Percentiles rank a stretch among this genome's conserved stretches.
Conservation (phyloP, 257 asterid species). For the Nicotiana benthamiana region DNA sequence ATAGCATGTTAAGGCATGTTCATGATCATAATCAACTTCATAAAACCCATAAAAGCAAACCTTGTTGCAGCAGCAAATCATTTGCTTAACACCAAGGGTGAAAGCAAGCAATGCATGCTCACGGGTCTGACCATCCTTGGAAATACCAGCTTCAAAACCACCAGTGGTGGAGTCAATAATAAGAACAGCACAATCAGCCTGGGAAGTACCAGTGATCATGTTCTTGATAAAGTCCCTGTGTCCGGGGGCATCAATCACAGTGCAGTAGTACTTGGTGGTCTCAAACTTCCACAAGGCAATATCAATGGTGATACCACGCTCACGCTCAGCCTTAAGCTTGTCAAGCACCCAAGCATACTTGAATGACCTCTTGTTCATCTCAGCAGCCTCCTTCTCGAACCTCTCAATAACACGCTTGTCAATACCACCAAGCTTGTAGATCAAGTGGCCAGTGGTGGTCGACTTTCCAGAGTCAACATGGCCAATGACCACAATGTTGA, state of each 20-base stretch:
- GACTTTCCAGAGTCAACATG: conserved; percentile 49
- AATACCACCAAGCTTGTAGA: conserved; percentile 83
- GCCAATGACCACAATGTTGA: conserved; percentile 45
- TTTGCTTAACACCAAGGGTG: conserved; percentile 83
- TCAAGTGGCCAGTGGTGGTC: conserved; percentile 45
- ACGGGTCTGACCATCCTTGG: conserved; percentile 88
- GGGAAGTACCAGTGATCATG: conserved; percentile 86
- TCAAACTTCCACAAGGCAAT: conserved; percentile 88
- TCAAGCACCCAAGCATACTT: conserved; percentile 87
- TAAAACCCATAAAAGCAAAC: conserved; percentile 21
- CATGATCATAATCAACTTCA: no score
- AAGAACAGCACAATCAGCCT: conserved; percentile 81
- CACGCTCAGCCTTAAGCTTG: conserved; percentile 92
- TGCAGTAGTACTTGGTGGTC: conserved; percentile 84
- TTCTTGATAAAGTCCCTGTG: conserved; percentile 81
- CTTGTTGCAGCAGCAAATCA: conserved; percentile 83
- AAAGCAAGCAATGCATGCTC: conserved; percentile 79
- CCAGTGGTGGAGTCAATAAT: conserved; percentile 85
- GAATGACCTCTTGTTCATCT: conserved; percentile 86
- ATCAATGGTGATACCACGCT: conserved; percentile 85
- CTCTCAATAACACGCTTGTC: conserved; percentile 86
- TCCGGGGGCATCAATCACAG: conserved; percentile 85
- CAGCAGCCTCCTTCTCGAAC: conserved; percentile 86
- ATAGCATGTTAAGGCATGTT: no score
- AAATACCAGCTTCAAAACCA: conserved; percentile 84